Evolutionary conservation across 202 grass and related monocot genomes (phyloP), one percentile per base, ranked within the genome.

Genomic region (Brachypodium distachyon): DNA sequence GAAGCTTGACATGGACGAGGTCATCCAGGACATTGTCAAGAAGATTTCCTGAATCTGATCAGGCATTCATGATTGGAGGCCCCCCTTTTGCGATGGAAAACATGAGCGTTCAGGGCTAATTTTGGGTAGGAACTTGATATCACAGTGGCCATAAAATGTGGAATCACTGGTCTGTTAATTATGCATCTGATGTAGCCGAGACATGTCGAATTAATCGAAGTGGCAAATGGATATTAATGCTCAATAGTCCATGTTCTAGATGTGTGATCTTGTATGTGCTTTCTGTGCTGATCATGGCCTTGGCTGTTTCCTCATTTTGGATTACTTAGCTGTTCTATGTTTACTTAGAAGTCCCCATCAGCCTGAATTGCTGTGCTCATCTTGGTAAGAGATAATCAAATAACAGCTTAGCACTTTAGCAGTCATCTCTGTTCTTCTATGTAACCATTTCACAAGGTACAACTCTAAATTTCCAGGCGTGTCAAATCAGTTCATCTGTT

Each of bases 1-100:
- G 77, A 81, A 87, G 11, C 91, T 97, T 0, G 86, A 91, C 60
- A 97, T 97, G 94, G 84, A 97, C 60, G 57, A 88, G 65, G 83
- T 97, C 7, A 84, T 93, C 67, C 29, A 86, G 77, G 94, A 93
- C 57, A 90, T 93, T 6, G 77, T 73, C 34, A 91, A 93, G 51
- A 90, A 91, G 65, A 81, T 93, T 18, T 56, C 52, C 6, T 93
- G 62, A 89, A 39, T 47, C 49, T 36, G n/a, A 73, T 11, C 21
- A 9, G 27, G 27, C 49, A 37, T 28, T 47, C 6, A 12, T 80
- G n/a, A 33, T 58, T 13, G 14, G 18, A 44, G 63, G 55, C 18
- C 10, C 32, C 25, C 42, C 25, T 81, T 43, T 54, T 86, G 71
- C 67, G 50, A 17, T 82, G 13, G 18, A 42, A 22, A 56, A 3